Base-by-base conservation (phyloP, 2,329 filamentous ascomycete genomes). In the Epichloe elymi region DNA sequence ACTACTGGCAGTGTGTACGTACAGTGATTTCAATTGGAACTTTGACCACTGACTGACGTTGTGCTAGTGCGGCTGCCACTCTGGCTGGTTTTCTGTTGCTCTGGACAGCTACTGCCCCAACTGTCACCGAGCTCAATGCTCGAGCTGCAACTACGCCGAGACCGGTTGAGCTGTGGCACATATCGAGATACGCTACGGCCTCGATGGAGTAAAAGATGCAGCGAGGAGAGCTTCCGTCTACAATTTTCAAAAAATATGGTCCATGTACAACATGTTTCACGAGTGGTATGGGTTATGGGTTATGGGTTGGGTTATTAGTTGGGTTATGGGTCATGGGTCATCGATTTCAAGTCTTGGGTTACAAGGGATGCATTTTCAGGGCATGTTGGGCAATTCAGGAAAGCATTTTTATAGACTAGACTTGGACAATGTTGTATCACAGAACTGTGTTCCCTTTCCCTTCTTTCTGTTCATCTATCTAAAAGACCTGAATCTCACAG, bases 101-200 rank as follows among this genome's bases (percentile, higher is more conserved):
- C 40, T 56, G 19, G 52, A 59, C 47, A 35, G 43, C 14, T 55
- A 45, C 41, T 59, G 57, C 51, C 58, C 57, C 3, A 46, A 52
- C 36, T 59, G 58, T 53, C 57, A 56, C 5, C 19, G 26, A 7
- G 19, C 8, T 17, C 62, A 61, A 2, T 64, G 62, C 43, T 0
- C 0, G 0, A 2, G 47, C 33, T 64, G 61, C 48, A n/a, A 3
- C 33, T 63, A 60, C 50, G 50, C 59, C 1, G 39, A 33, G 35
- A n/a, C 20, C 19, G 23, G 12, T 7, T 44, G 23, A 44, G 5
- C 26, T 30, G 12, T 19, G 23, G 14, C 20, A 42, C 10, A 38
- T 38, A 0, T 38, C 36, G 14, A 15, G 20, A 42, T 20, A 20
- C 10, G n/a, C 10, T 30, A 42, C 40, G 7, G 40, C 40, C 19